Conservation (phyloP, 768 basidiomycete species). For the Pleurotus tuber-regium region DNA sequence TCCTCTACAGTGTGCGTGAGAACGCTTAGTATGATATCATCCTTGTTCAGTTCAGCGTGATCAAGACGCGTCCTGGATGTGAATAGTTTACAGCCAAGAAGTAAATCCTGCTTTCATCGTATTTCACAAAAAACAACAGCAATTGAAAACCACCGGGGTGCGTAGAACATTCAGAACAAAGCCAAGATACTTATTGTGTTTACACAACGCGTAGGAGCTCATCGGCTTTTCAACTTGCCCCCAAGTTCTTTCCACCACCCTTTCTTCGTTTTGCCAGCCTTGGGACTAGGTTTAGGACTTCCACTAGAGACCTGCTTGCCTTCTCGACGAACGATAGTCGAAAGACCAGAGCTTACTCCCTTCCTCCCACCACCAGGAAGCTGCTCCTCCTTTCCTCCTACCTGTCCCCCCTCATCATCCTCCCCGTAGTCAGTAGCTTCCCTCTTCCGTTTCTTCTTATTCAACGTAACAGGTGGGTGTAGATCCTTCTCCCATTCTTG, state of each 20-base stretch:
- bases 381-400: constrained; percentile 18
- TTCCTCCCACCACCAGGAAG: constrained; percentile 57
- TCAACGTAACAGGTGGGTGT: constrained; percentile 10
- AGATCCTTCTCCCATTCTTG: constrained; percentile 75
- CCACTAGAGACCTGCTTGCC: neutral
- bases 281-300: constrained; percentile 11
- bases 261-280: constrained; percentile 20
- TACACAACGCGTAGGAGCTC: no score
- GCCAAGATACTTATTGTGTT: no score
- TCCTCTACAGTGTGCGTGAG: no score
- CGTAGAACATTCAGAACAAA: no score
- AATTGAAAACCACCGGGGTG: no score
- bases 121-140: no score
- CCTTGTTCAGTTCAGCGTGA: no score
- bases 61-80: no score
- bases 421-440: constrained; percentile 15
- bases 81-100: no score
- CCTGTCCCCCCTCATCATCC: constrained; percentile 9
- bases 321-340: constrained; percentile 41
- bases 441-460: constrained; percentile 20
- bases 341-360: constrained; percentile 63
- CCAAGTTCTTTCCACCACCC: constrained; percentile 49
- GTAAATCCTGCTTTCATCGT: no score
- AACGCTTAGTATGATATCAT: no score
- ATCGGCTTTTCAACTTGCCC: constrained; percentile 22